Evolutionary conservation across 73 alveolate species (phyloP), one percentile per base, ranked within the genome.

Genomic region (Paramecium biaurelia): DNA sequence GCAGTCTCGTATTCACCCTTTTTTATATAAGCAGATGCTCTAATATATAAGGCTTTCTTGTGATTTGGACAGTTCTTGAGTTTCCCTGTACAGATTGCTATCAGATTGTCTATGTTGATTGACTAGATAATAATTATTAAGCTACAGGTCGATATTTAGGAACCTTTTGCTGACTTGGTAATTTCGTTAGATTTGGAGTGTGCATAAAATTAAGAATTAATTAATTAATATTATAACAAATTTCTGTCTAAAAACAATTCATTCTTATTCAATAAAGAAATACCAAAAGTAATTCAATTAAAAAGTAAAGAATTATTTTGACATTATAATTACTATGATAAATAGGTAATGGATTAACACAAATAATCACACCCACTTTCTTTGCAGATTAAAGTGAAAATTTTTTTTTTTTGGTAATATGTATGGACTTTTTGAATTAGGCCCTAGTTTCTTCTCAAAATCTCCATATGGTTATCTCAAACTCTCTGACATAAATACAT

Each of bases 21-120:
- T 88, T 96, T 96, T 35, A 96, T 68, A 47, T 57, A 94, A 1
- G 97, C 92, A 5, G 97, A 95, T 3, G 98, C 97, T n/a, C 98
- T 63, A 20, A 96, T 96, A 70, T 95, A 96, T 5, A 96, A 70
- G 9, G 98, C 98, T 93, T 96, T 96, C 57, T 86, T 93, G 67
- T 96, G 98, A 47, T 93, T 93, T 2, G 95, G 95, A 79, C 92
- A 96, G 47, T 92, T 95, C 32, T 92, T 49, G 1, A 95, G 92
- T 59, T 94, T 94, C 92, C 93, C 95, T 2, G 97, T 59, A 63
- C 98, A 95, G 21, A 95, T 96, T 4, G 93, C 53, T 38, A 95
- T 95, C 74, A 95, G 88, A 72, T 95, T 95, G 85, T 95, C 98
- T 72, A 95, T 96, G 79, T 95, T 94, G 7, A 95, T 89, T 14